Evolutionary conservation across 2,329 filamentous ascomycete species (phyloP).

Genomic region (Epichloe elymi): DNA sequence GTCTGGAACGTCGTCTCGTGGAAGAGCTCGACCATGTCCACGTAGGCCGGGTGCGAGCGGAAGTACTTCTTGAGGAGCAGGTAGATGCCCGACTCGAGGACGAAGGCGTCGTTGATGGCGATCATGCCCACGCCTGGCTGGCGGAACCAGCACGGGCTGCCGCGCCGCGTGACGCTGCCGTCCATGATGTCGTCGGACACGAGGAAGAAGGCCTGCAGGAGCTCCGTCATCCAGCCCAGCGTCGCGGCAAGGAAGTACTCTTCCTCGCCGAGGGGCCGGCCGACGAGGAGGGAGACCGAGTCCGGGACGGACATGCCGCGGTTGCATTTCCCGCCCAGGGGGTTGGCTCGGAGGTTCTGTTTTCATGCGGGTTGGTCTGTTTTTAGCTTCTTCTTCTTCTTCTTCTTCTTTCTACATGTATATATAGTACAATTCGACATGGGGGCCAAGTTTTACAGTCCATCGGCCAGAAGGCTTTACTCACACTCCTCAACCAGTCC

Average conservation of each 20-base stretch:
- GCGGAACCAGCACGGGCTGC: constrained; percentile 93
- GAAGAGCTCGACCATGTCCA: constrained; percentile 91
- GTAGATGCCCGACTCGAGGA: constrained; percentile 89
- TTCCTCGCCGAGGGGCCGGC: constrained; percentile 55
- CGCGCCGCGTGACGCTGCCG: constrained; percentile 82
- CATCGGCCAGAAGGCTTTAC: background rate
- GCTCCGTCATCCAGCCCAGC: constrained; percentile 94
- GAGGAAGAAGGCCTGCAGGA: constrained; percentile 97
- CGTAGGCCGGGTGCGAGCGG: constrained; percentile 71
- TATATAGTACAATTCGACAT: background rate
- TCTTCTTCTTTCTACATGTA: background rate
- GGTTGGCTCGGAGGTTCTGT: constrained; percentile 73
- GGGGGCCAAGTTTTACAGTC: no score
- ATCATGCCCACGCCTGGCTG: constrained; percentile 83
- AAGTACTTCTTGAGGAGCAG: constrained; percentile 88
- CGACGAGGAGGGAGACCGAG: constrained; percentile 68
- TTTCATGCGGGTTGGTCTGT: background rate
- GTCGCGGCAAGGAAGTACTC: constrained; percentile 83
- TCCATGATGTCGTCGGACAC: constrained; percentile 99
- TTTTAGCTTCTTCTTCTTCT: background rate
- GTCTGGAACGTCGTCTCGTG: constrained; percentile 91
- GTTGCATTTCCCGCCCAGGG: constrained; percentile 93
- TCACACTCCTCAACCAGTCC: constrained; percentile 75
- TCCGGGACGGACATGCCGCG: constrained; percentile 96
- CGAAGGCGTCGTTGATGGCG: constrained; percentile 96